phyloP scores from a whole-genome alignment of 768 basidiomycete genomes.

The Aureoboletus auriporus region DNA sequence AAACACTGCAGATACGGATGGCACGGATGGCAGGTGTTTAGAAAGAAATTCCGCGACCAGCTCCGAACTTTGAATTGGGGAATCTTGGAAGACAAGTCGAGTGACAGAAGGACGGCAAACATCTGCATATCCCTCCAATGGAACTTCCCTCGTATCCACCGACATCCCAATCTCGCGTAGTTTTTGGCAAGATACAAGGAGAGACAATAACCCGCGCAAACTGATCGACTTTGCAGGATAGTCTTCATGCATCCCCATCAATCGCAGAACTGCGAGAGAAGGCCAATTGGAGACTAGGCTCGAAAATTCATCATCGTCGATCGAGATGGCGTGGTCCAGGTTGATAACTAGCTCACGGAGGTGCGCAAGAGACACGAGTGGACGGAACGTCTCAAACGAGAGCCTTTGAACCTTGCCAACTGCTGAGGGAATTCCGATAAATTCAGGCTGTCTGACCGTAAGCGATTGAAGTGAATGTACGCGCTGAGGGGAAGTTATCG shows the following conservation, averaged over 20 bases:
- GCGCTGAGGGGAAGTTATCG: not conserved
- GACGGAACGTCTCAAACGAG: not conserved
- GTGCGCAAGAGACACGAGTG: not conserved
- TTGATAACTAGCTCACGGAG: conserved; percentile 1
- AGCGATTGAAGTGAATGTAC: conserved; percentile 2
- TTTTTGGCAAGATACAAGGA: not conserved
- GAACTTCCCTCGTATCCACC: not conserved
- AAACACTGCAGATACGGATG: too few species aligned
- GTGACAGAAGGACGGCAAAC: not conserved
- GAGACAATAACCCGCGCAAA: not conserved
- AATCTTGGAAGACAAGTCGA: not conserved
- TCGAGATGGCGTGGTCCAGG: not conserved
- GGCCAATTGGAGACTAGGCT: conserved; percentile 2
- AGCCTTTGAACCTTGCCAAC: not conserved
- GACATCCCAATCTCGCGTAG: not conserved
- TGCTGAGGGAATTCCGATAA: not conserved
- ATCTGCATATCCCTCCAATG: not conserved
- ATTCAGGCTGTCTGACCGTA: not conserved
- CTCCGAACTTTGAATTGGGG: not conserved
- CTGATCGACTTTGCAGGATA: not conserved
- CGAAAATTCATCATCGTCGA: not conserved
- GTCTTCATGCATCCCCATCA: not conserved
- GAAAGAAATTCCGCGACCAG: not conserved
- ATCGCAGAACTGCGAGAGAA: not conserved
- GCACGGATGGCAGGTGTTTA: not conserved